Evolutionary conservation across 345 rosid species (phyloP).

Genomic region (Citrus maxima): DNA sequence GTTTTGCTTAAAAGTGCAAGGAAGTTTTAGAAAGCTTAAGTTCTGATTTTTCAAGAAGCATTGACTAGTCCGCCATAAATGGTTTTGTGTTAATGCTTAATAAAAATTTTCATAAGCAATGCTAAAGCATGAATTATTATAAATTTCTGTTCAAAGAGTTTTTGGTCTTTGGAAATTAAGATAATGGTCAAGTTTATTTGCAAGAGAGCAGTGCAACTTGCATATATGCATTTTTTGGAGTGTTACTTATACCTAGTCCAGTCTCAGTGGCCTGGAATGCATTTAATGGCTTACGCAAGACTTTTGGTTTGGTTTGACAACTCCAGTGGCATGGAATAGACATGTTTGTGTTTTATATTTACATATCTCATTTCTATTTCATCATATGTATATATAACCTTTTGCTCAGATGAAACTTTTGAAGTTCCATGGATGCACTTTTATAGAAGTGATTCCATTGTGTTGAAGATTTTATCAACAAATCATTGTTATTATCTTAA

Average conservation of each 20-base stretch:
- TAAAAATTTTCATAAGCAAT: neutral
- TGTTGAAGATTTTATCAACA: neutral
- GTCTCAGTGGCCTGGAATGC: neutral
- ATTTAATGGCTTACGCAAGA: neutral
- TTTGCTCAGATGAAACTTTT: neutral
- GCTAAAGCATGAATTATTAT: neutral
- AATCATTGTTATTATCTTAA: neutral
- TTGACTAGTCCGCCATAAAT: neutral
- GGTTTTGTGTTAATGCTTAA: neutral
- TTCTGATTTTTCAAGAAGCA: neutral
- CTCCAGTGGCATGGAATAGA: neutral
- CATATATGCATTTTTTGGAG: neutral
- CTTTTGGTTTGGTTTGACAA: neutral
- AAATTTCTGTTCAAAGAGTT: neutral
- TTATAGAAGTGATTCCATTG: neutral
- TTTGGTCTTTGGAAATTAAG: neutral
- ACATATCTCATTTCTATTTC: neutral
- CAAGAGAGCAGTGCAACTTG: neutral
- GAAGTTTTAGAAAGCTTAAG: neutral
- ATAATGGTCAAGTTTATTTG: neutral
- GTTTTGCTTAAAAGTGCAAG: neutral
- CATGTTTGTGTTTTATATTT: neutral
- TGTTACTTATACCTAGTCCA: no score
- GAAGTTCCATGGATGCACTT: neutral
- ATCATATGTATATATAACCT: neutral